Base-by-base conservation (phyloP, 345 rosid species). In the Sonneratia alba region DNA sequence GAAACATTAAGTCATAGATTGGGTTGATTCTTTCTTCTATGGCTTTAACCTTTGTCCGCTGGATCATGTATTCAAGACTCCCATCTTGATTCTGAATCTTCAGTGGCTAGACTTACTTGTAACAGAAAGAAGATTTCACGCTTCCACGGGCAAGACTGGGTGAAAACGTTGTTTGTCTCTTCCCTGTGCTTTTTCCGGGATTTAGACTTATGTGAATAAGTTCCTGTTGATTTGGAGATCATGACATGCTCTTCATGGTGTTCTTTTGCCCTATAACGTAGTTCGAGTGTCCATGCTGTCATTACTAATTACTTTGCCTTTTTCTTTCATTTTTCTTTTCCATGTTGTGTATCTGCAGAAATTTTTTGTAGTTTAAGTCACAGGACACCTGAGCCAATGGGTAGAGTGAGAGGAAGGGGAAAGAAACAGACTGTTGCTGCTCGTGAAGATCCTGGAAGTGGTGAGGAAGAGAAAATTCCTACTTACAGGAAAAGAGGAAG, bases 361-460 rank as follows among this genome's bases (percentile, higher is more conserved):
- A 24, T 62, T 64, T 72, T 74, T 16, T 36, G 61, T 21, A 10
- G 65, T 37, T 70, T 63, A 3, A 10, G 16, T 62, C 66, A n/a
- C 8, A 36, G 34, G 68, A 22, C 40, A 48, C 1, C 43, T 43
- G 64, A 36, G 24, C 32, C 40, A 36, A 84, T 86, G 90, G 83
- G 86, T 70, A 82, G 89, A 83, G 91, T 87, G 22, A 86, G 88
- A 83, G 91, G 94, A 45, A 91, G 86, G 80, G 87, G 88, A 67
- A 91, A 83, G 89, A 89, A 85, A 81, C 88, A 79, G 80, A 79
- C 71, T 37, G 76, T 74, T 43, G 8, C 68, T 49, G 70, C 81
- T 40, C 73, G 67, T 43, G 89, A 84, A 55, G 92, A 85, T 77
- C 81, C 68, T 40, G 87, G 82, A 72, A 87, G 83, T 18, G 92